A percentile compares a stretch with the other conserved stretches of the same genome.
Conservation (phyloP, 1,139 yeast species). For the Debaryomycetaceae sp. region DNA sequence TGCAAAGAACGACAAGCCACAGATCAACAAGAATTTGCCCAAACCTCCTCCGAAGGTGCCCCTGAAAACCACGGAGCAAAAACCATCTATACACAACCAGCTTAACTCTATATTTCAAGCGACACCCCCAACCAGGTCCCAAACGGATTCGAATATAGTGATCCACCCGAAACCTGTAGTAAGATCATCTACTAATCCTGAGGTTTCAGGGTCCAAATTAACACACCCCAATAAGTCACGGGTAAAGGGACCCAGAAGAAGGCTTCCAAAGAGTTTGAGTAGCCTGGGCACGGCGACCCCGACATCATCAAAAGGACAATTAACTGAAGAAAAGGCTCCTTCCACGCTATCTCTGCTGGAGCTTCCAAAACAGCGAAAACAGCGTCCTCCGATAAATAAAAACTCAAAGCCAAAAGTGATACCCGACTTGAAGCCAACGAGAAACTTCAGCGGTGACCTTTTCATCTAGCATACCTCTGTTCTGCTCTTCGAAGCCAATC, state of each 20-base stretch:
- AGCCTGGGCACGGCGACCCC: background rate
- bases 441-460: conserved; percentile 34
- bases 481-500: background rate
- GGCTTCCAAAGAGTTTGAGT: conserved; percentile 48
- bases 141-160: background rate
- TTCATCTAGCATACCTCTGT: conserved; percentile 16
- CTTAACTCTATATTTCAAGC: background rate
- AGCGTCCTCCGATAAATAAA: conserved; percentile 31
- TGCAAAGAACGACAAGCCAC: background rate
- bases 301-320: background rate
- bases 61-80: conserved; percentile 1
- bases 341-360: background rate
- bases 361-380: conserved; percentile 10
- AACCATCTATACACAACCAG: background rate
- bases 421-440: conserved; percentile 24
- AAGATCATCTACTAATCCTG: conserved; percentile 1
- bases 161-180: conserved; percentile 5
- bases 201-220: background rate
- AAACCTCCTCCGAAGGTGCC: background rate
- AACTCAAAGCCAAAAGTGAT: conserved; percentile 25
- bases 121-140: background rate
- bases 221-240: conserved; percentile 60
- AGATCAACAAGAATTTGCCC: background rate
- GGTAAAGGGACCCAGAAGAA: conserved; percentile 72
- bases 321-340: background rate